Conservation (phyloP, 805 yeast species). For the Spathaspora passalidarum region DNA sequence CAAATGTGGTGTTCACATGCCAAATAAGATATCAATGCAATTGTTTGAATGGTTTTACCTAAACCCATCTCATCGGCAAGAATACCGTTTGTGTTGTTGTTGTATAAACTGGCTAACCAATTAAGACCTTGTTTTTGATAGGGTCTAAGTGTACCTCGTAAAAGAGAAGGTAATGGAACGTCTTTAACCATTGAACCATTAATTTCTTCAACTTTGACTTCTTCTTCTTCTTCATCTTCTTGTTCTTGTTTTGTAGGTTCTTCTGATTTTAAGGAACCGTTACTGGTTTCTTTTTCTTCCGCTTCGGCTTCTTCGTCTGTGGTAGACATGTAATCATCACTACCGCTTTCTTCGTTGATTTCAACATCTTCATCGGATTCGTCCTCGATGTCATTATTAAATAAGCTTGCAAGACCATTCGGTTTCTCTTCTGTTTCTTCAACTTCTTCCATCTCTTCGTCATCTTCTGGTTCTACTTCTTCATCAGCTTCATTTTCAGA, state of each 20-base stretch:
- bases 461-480: constrained; percentile 1
- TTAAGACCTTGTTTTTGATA: constrained; percentile 96
- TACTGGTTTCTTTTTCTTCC: constrained; percentile 11
- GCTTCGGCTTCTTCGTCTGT: constrained; percentile 5
- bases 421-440: not conserved
- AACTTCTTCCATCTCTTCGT: not conserved
- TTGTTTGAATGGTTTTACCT: constrained; percentile 96
- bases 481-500: constrained; percentile 2
- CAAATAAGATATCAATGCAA: constrained; percentile 76
- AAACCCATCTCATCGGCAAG: constrained; percentile 99
- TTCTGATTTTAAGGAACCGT: constrained; percentile 15
- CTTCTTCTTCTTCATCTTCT: constrained; percentile 20
- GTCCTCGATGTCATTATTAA: constrained; percentile 13
- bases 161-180: constrained; percentile 72
- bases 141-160: constrained; percentile 80
- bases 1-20: constrained; percentile 93
- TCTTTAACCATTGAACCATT: constrained; percentile 48
- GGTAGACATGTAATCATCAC: constrained; percentile 7
- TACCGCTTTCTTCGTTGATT: constrained; percentile 7
- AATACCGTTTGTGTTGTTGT: constrained; percentile 91
- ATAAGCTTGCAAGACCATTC: constrained; percentile 7
- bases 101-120: constrained; percentile 93
- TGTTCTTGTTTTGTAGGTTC: constrained; percentile 5
- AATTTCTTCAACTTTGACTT: constrained; percentile 25
- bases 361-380: constrained; percentile 13